Evolutionary conservation across 768 basidiomycete species (phyloP), one percentile per base, ranked within the genome.

Genomic region (Saitozyma sp.): DNA sequence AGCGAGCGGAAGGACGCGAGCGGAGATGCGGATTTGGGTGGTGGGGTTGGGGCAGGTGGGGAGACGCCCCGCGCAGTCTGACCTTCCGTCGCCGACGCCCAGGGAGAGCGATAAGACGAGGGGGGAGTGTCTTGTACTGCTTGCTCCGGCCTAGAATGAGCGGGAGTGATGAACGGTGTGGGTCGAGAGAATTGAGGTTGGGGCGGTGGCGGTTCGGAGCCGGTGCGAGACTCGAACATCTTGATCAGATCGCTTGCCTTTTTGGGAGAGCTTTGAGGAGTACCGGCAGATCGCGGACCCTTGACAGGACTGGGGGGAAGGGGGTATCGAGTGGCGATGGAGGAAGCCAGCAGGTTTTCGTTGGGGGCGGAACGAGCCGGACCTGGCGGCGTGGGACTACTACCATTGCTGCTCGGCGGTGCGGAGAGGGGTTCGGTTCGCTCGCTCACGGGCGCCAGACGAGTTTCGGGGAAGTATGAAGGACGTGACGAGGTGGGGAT

Each of bases 231-330:
- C 45, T 75, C 74, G 45, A 75, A 75, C 66, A 75, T 59, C 61
- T 63, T 70, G 52, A 75, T 75, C 5, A 75, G 66, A 38, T 75
- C 74, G 40, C 67, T 68, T 1, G 74, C 64, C 53, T 69, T 70
- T 48, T 67, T 71, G 8, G 74, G 71, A 1, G 65, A 63, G 6
- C 63, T 56, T 5, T 65, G 63, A 20, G 64, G 62, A 38, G 56
- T 58, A 9, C 43, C 58, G 11, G 54, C 45, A 5, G 62, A 37
- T 14, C 69, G 51, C 0, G 62, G 59, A 61, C 65, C 65, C 42
- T 68, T 68, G 49, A 63, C 45, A n/a, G 70, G 70, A 49, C 64
- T 68, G 1, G 65, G 42, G 13, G 74, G 74, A 14, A 73, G 62
- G 41, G 71, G 69, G 52, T 56, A 68, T 56, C 66, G 54, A 19